Percentiles rank a stretch among this genome's conserved stretches.
Conservation (phyloP, 2,329 filamentous ascomycete genomes). For the Fusarium camptoceras region DNA sequence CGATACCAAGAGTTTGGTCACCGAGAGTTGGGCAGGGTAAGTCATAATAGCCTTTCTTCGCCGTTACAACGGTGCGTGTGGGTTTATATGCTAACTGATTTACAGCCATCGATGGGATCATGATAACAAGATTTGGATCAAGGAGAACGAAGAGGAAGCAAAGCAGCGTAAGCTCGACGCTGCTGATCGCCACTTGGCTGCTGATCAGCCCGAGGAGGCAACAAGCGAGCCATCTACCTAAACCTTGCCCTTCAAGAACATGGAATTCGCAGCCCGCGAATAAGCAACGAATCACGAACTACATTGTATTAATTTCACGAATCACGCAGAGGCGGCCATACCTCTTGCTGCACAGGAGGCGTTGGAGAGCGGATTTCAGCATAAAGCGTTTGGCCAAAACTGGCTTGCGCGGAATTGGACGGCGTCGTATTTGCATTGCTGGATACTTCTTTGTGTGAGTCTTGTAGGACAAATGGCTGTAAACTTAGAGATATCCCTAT, state of each 20-base stretch:
- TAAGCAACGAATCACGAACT: constrained; percentile 19
- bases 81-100: constrained; percentile 30
- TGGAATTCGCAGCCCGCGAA: constrained; percentile 11
- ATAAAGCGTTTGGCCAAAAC: constrained; percentile 4
- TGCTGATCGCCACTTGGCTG: constrained; percentile 44
- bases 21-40: constrained; percentile 72
- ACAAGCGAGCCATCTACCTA: background rate
- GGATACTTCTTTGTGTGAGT: constrained; percentile 20
- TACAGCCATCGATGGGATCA: constrained; percentile 70
- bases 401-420: constrained; percentile 8
- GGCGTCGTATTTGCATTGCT: constrained; percentile 14
- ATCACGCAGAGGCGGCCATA: background rate
- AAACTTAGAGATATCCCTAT: constrained; percentile 14
- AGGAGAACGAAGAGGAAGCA: constrained; percentile 50
- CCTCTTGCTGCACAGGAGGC: constrained; percentile 20
- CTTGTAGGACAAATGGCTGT: constrained; percentile 8
- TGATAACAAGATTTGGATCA: constrained; percentile 70
- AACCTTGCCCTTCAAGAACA: background rate
- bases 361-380: constrained; percentile 25
- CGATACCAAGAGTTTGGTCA: constrained; percentile 67
- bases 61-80: background rate
- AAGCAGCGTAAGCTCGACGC: constrained; percentile 43
- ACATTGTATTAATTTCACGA: constrained; percentile 10
- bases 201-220: constrained; percentile 15
- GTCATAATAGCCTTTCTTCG: constrained; percentile 46